Evolutionary conservation across 768 basidiomycete genomes (phyloP).

Genomic region (Mycena maculata): DNA sequence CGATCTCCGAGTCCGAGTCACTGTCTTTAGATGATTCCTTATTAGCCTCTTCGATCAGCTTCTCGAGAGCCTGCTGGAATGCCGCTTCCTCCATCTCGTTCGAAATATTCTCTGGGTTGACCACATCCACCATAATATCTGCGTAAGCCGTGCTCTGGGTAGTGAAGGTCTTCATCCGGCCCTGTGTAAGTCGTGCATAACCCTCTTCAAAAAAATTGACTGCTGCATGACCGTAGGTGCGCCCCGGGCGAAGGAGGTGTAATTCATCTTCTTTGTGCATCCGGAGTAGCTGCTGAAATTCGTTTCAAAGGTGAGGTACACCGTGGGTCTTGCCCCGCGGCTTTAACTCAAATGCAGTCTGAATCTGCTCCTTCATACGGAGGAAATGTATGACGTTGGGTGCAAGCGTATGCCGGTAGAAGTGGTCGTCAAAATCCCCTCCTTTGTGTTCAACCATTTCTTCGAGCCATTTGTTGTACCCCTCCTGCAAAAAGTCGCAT

Average conservation of each 20-base stretch:
- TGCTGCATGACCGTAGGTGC: background rate
- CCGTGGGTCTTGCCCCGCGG: constrained; percentile 8
- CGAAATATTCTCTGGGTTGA: background rate
- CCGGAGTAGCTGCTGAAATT: constrained; percentile 18
- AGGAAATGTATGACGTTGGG: constrained; percentile 26
- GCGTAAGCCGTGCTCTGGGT: background rate
- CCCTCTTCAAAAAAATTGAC: background rate
- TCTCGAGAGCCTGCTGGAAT: background rate
- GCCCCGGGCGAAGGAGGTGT: background rate
- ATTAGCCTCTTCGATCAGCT: background rate
- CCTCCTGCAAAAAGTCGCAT: constrained; percentile 20
- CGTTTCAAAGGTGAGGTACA: constrained; percentile 17
- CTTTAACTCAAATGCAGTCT: constrained; percentile 15
- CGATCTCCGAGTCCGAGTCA: background rate
- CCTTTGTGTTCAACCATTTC: constrained; percentile 22
- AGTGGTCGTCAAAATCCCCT: constrained; percentile 25
- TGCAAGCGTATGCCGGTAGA: constrained; percentile 21
- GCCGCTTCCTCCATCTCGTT: background rate
- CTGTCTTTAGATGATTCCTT: background rate
- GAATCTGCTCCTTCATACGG: background rate
- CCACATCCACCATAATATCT: background rate
- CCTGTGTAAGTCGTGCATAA: background rate
- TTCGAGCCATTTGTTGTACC: constrained; percentile 32
- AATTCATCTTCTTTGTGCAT: constrained; percentile 15
- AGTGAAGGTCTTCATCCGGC: background rate